A percentile compares a stretch with the other conserved stretches of the same genome.
Evolutionary conservation across 371 early-diverging fungal genomes (phyloP).

Genomic region (Mortierella sp.): DNA sequence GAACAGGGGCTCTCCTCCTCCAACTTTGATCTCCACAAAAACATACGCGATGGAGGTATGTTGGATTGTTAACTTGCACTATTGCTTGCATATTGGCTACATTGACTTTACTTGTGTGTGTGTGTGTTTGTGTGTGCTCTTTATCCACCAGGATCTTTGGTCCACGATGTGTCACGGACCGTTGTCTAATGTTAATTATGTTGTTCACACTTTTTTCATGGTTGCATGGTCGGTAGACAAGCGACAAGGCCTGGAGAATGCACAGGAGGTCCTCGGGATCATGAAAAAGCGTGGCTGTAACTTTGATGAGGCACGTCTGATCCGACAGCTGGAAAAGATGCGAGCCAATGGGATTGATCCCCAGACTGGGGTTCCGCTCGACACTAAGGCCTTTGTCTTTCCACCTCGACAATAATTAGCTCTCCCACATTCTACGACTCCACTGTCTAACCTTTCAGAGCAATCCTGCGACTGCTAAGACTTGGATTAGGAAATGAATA

Average conservation of each 20-base stretch:
- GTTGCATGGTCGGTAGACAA: constrained; percentile 44
- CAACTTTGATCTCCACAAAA: constrained; percentile 70
- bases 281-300: constrained; percentile 72
- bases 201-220: neutral
- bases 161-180: neutral
- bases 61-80: neutral
- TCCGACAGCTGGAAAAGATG: constrained; percentile 73
- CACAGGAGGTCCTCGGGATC: constrained; percentile 72
- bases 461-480: no score
- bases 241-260: constrained; percentile 74
- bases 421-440: no score
- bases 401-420: constrained; percentile 13
- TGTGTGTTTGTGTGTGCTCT: neutral
- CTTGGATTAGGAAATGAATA: neutral
- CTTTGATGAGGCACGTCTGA: constrained; percentile 83
- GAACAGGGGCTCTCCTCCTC: constrained; percentile 74
- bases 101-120: neutral
- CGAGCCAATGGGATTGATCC: constrained; percentile 79
- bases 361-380: constrained; percentile 73
- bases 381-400: constrained; percentile 77
- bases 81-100: neutral
- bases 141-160: neutral
- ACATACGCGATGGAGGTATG: constrained; percentile 59
- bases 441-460: no score
- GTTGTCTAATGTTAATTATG: neutral